Conservation (phyloP, 2,329 filamentous ascomycete genomes). For the Trichoderma sp. region DNA sequence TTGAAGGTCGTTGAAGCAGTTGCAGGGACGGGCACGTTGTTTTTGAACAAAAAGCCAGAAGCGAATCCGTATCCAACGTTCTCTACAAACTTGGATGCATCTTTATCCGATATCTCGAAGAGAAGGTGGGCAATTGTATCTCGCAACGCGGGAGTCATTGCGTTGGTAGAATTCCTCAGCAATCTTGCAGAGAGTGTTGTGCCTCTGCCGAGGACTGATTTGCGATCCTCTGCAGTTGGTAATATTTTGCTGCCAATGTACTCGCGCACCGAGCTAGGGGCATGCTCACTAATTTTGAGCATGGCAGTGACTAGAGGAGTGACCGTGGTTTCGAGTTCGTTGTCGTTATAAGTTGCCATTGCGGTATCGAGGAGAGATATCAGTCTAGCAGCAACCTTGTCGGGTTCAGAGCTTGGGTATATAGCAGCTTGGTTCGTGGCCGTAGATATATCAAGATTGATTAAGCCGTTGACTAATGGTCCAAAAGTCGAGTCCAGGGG, state of each 20-base stretch:
- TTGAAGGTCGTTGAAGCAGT: slow-evolving; percentile 56
- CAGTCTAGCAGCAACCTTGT: slow-evolving; percentile 63
- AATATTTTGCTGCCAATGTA: slow-evolving; percentile 69
- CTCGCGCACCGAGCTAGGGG: slow-evolving; percentile 60
- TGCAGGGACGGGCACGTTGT: slow-evolving; percentile 76
- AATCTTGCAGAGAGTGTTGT: slow-evolving; percentile 74
- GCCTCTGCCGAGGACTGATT: slow-evolving; percentile 73
- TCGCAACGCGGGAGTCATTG: slow-evolving; percentile 69
- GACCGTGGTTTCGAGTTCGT: slow-evolving; percentile 70
- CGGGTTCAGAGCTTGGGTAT: slow-evolving; percentile 65
- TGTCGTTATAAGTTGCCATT: slow-evolving; percentile 62
- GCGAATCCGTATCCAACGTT: slow-evolving; percentile 96
- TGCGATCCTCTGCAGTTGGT: slow-evolving; percentile 74
- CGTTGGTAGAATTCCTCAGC: slow-evolving; percentile 74
- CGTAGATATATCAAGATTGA: slow-evolving; percentile 72
- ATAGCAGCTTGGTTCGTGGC: slow-evolving; percentile 57
- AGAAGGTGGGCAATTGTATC: slow-evolving; percentile 76
- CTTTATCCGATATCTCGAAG: slow-evolving; percentile 82
- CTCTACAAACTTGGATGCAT: slow-evolving; percentile 77
- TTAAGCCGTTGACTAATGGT: slow-evolving; percentile 74
- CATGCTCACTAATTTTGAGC: slow-evolving; percentile 68
- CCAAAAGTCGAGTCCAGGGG: slow-evolving; percentile 74
- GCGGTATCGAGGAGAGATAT: slow-evolving; percentile 70
- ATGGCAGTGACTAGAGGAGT: slow-evolving; percentile 76
- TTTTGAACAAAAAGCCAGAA: slow-evolving; percentile 83